phyloP scores from a whole-genome alignment of 176 grass and related monocot genomes.

The Oryza longistaminata region DNA sequence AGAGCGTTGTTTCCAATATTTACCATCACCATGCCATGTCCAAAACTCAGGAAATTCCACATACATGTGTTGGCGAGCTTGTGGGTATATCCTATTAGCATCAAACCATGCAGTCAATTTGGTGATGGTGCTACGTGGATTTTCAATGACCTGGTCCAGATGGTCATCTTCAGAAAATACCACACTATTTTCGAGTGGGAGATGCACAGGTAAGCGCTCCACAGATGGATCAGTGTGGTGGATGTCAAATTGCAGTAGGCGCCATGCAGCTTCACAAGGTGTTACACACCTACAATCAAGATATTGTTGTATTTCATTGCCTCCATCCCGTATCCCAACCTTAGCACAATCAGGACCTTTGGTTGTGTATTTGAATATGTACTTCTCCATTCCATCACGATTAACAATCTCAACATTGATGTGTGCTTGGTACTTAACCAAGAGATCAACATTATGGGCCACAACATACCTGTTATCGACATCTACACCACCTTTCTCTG shows the following conservation, averaged over 20 bases:
- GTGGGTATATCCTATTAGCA: background rate
- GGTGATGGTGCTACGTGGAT: background rate
- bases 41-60: no score
- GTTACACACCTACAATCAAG: background rate
- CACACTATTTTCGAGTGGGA: background rate
- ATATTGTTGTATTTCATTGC: background rate
- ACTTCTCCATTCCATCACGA: background rate
- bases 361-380: background rate
- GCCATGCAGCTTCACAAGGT: background rate
- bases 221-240: background rate
- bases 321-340: background rate
- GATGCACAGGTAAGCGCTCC: no score
- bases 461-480: background rate
- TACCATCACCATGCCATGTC: no score
- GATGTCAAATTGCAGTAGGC: background rate
- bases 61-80: no score
- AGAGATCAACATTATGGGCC: background rate
- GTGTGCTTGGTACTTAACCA: conserved; percentile 5
- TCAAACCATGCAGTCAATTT: background rate
- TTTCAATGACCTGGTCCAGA: background rate
- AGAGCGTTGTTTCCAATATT: no score
- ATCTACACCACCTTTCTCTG: background rate
- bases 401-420: background rate
- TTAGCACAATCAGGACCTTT: background rate
- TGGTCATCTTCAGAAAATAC: background rate